phyloP scores from a whole-genome alignment of 345 rosid genomes.

The Acer saccharum region DNA sequence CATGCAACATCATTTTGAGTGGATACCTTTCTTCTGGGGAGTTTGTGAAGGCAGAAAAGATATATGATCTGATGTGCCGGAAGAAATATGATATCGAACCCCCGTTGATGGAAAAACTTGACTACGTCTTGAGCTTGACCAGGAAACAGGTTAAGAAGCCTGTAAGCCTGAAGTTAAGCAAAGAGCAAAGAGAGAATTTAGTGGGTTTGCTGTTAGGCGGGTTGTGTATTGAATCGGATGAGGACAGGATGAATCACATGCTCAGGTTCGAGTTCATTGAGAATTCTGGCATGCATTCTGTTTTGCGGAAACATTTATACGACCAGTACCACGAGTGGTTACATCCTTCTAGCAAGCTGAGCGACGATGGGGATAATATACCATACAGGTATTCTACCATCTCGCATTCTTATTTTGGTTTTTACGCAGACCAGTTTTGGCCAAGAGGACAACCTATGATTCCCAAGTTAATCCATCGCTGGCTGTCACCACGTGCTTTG shows the following conservation, averaged over 20 bases:
- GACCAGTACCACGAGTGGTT: constrained; percentile 74
- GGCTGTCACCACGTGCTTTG: constrained; percentile 72
- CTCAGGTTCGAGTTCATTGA: constrained; percentile 63
- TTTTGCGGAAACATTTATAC: constrained; percentile 61
- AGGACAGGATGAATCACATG: constrained; percentile 53
- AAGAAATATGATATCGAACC: constrained; percentile 67
- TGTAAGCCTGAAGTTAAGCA: constrained; percentile 61
- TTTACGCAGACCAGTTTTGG: constrained; percentile 78
- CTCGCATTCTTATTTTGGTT: constrained; percentile 60
- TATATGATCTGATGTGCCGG: constrained; percentile 67
- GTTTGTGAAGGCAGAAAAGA: constrained; percentile 57
- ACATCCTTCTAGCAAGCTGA: constrained; percentile 50
- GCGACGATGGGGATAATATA: constrained; percentile 34
- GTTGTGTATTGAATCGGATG: constrained; percentile 64
- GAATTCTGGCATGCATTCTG: constrained; percentile 46
- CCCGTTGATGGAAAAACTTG: constrained; percentile 62
- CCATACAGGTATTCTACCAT: constrained; percentile 55
- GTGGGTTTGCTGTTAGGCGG: constrained; percentile 91
- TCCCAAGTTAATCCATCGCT: constrained; percentile 86
- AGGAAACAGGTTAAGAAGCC: constrained; percentile 60
- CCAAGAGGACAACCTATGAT: constrained; percentile 56
- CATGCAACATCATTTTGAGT: constrained; percentile 66
- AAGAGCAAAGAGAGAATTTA: constrained; percentile 78
- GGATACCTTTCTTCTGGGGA: constrained; percentile 63
- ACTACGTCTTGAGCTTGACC: constrained; percentile 51